Base-by-base conservation (phyloP, 1,284 basidiomycete genomes). In the Tremellales sp. region DNA sequence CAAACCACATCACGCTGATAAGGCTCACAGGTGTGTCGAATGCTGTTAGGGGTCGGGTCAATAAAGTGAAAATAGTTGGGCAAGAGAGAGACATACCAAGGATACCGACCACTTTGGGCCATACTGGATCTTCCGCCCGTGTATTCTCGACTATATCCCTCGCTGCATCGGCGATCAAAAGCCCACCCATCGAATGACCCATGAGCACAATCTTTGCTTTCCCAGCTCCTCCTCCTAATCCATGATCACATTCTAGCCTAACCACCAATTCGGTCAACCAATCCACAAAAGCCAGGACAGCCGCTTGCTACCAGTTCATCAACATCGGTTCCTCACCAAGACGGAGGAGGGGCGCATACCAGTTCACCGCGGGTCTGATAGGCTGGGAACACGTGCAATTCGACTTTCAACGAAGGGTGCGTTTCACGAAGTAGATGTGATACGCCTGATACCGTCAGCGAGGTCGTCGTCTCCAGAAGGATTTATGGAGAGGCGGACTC, bases 351-450 rank as follows among this genome's bases (percentile, higher is more conserved):
- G 29, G 8, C 29, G 46, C 83, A 64, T 64, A 93, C 91, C 68
- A 94, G 75, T 54, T 89, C 84, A 41, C 91, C 90, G 63, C 87
- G 89, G 10, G 89, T 93, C 82, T 96, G 88, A 64, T 96, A 97
- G 3, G 84, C 85, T 24, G 92, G 92, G 67, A 96, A 97, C 5
- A 91, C 79, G 12, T 85, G 73, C 45, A 82, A 86, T 66, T 91
- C 84, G 7, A 89, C 84, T 17, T 68, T 65, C 2, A 83, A 72
- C 1, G 60, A 62, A 0, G 75, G 67, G 37, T 77, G 70, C 0
- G 78, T 78, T 29, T 75, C 69, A 40, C 68, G 61, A 4, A 96
- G 77, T 33, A 93, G 76, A 64, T 93, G 87, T 43, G 82, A 80
- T 22, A 97, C 75, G 41, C 90, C 80, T 57, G 81, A n/a, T n/a